Evolutionary conservation across 768 basidiomycete genomes (phyloP).

Genomic region (Hebeloma cylindrosporum): DNA sequence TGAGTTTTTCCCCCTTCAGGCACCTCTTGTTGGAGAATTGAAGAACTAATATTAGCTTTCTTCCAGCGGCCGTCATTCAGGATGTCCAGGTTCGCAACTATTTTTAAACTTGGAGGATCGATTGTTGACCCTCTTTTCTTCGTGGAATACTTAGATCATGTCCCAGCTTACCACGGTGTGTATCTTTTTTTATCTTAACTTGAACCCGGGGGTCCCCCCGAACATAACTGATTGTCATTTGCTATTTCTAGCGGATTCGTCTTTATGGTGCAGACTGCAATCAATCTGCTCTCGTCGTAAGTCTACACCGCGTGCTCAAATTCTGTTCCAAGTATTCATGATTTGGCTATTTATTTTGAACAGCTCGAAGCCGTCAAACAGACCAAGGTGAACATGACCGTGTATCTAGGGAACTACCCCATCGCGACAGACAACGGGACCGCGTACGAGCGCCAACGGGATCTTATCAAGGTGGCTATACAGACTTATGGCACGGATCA

Average conservation of each 20-base stretch:
- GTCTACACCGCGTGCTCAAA: constrained; percentile 22
- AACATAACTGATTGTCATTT: neutral
- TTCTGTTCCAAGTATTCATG: neutral
- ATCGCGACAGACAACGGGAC: constrained; percentile 58
- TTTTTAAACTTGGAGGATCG: neutral
- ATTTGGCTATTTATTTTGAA: too few species aligned
- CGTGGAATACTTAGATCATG: constrained; percentile 49
- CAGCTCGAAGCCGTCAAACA: constrained; percentile 85
- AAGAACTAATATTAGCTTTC: neutral
- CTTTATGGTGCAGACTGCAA: constrained; percentile 90
- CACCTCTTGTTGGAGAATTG: neutral
- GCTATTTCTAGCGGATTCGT: constrained; percentile 55
- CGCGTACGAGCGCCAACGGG: constrained; percentile 74
- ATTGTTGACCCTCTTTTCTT: constrained; percentile 17
- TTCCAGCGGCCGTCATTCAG: constrained; percentile 54
- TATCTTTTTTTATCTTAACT: constrained; percentile 13
- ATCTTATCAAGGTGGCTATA: constrained; percentile 64
- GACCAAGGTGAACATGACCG: constrained; percentile 84
- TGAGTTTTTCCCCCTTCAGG: constrained; percentile 15
- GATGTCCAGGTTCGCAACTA: constrained; percentile 61
- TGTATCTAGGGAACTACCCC: constrained; percentile 75
- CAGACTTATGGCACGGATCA: constrained; percentile 74
- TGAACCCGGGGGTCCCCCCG: neutral
- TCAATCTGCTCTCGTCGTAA: constrained; percentile 70
- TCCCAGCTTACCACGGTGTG: constrained; percentile 77